Conservation (phyloP, 331 rosid genomes). For the Cydonia oblonga region DNA sequence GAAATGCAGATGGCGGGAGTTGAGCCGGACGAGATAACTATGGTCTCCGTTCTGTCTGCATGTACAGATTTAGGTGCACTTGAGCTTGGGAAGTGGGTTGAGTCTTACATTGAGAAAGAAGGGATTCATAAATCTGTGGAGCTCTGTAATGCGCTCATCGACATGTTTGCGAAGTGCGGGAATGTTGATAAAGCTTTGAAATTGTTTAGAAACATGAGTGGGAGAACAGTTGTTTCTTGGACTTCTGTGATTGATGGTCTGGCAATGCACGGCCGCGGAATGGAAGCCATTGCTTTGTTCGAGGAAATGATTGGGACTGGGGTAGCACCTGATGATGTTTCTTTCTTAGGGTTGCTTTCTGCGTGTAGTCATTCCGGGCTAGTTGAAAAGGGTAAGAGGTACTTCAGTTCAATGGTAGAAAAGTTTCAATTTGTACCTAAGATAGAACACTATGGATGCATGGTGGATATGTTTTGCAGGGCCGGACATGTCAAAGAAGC, state of each 20-base stretch:
- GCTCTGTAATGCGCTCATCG: conserved; percentile 73
- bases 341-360: conserved; percentile 72
- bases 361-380: conserved; percentile 84
- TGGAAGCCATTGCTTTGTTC: conserved; percentile 53
- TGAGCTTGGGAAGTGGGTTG: conserved; percentile 93
- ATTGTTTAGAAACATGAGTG: conserved; percentile 44
- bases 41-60: conserved; percentile 70
- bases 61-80: conserved; percentile 80
- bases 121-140: conserved; percentile 44
- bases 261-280: conserved; percentile 83
- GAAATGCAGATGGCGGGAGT: conserved; percentile 65
- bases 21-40: conserved; percentile 72
- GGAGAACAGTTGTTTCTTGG: conserved; percentile 71
- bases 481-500: conserved; percentile 82
- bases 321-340: conserved; percentile 60
- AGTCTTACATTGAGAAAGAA: conserved; percentile 51
- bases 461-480: conserved; percentile 82
- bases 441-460: conserved; percentile 86
- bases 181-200: conserved; percentile 59
- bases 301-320: conserved; percentile 60
- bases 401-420: conserved; percentile 48
- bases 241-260: conserved; percentile 75
- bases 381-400: conserved; percentile 52
- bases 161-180: conserved; percentile 91
- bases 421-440: conserved; percentile 39